A percentile compares a stretch with the other conserved stretches of the same genome.
phyloP scores from a whole-genome alignment of 345 rosid genomes.

The Isatis tinctoria region DNA sequence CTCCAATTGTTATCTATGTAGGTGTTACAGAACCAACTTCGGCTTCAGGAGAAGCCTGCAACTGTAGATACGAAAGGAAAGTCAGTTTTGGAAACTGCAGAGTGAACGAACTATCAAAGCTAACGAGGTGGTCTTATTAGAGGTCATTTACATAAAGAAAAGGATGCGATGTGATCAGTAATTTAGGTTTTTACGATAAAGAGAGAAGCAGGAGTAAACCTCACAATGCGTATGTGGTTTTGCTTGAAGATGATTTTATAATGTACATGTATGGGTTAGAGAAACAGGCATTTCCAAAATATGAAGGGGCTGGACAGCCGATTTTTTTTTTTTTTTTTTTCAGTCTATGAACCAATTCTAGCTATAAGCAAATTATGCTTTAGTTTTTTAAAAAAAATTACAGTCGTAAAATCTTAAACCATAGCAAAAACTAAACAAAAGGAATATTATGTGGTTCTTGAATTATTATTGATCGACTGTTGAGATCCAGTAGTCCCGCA shows the following conservation, averaged over 20 bases:
- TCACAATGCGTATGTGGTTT: background rate
- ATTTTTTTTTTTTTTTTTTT: no score
- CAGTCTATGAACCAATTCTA: no score
- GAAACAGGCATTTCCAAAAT: no score
- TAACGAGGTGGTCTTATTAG: background rate
- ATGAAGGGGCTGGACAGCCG: no score
- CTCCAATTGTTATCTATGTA: background rate
- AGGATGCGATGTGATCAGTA: background rate
- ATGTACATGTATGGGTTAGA: conserved; percentile 6
- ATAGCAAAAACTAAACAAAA: no score
- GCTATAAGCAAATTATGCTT: no score
- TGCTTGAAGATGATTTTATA: background rate
- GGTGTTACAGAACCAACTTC: conserved; percentile 20
- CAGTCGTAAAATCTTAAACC: no score
- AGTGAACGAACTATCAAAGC: conserved; percentile 11
- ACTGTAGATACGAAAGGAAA: conserved; percentile 26
- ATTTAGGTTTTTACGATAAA: background rate
- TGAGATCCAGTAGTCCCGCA: no score
- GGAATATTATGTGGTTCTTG: no score
- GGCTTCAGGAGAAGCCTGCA: conserved; percentile 1
- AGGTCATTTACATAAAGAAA: background rate
- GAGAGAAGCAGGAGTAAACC: background rate
- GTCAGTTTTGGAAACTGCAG: conserved; percentile 13
- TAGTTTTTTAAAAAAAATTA: no score
- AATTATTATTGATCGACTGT: no score